Conservation (phyloP, 1,284 basidiomycete species). For the Cryptococcus maquisensis region DNA sequence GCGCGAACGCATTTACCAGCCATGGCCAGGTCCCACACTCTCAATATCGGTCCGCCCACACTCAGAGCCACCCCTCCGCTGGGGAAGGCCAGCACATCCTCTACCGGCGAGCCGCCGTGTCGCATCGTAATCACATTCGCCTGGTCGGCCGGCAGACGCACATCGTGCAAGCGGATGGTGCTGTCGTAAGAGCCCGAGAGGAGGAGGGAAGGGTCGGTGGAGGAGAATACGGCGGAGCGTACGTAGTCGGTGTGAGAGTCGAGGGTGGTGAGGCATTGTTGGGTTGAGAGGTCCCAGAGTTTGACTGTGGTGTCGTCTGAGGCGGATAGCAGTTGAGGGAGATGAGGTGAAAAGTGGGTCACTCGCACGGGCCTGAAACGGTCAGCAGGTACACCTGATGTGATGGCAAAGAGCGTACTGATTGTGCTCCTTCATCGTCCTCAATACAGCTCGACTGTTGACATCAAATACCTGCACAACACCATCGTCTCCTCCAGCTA, state of each 20-base stretch:
- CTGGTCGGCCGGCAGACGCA: conserved; percentile 52
- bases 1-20: conserved; percentile 84
- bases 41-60: conserved; percentile 85
- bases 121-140: conserved; percentile 71
- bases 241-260: conserved; percentile 90
- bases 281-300: conserved; percentile 93
- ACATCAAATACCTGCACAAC: conserved; percentile 96
- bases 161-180: conserved; percentile 84
- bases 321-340: conserved; percentile 83
- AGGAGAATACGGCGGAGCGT: conserved; percentile 80
- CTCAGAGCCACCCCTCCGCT: conserved; percentile 82
- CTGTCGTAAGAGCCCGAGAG: conserved; percentile 94
- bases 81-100: conserved; percentile 90
- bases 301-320: conserved; percentile 94
- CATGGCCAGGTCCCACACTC: conserved; percentile 93
- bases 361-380: conserved; percentile 73
- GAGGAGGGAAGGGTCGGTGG: conserved; percentile 75
- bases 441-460: conserved; percentile 86
- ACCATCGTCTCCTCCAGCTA: conserved; percentile 92
- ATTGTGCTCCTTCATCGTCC: conserved; percentile 86
- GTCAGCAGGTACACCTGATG: not conserved
- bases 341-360: conserved; percentile 79
- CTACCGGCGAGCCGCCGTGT: conserved; percentile 65
- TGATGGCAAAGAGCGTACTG: conserved; percentile 52
- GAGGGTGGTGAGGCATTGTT: conserved; percentile 74